Evolutionary conservation across 805 yeast species (phyloP), one percentile per base, ranked within the genome.

Genomic region (Ogataea parapolymorpha): DNA sequence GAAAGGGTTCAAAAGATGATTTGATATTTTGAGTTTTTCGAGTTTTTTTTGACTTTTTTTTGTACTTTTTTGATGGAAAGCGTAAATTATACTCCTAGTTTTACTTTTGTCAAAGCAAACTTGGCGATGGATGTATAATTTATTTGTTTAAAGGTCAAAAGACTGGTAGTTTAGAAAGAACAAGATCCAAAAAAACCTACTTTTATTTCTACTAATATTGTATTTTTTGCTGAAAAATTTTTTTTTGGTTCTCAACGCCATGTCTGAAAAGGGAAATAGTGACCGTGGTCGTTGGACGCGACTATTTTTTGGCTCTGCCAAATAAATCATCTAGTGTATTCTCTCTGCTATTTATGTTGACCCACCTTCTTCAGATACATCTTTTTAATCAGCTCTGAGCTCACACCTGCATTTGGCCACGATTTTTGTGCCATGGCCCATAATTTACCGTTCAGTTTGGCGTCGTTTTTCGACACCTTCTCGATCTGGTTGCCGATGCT

Each of bases 381-480:
- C 35, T 55, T 56, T 44, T 53, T 61, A 34, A 62, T 55, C 37
- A 56, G 49, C 28, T 54, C 58, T 6, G 62, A 52, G 13, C 49
- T 50, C 5, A 60, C 65, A 13, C 58, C 62, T 17, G 55, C 55
- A 37, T 60, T 62, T 2, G 66, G 66, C 66, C 66, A 62, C 3
- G 59, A 59, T 38, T 46, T 56, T 35, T 55, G 58, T 3, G 65
- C 66, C 35, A 53, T 50, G 6, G 46, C 34, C 66, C 66, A 62
- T 15, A 62, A 45, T 23, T 59, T 60, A 24, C 45, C 36, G 39
- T 58, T 61, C 35, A 59, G 27, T 26, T 39, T 40, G 7, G 40
- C 29, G 23, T 57, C 51, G 5, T 36, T 32, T 12, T 35, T 42
- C 1, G 62, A 50, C 8, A 52, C 51, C n/a, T 40, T 41, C 32